phyloP scores from a whole-genome alignment of 176 grass and related monocot genomes.

The Oryza punctata region DNA sequence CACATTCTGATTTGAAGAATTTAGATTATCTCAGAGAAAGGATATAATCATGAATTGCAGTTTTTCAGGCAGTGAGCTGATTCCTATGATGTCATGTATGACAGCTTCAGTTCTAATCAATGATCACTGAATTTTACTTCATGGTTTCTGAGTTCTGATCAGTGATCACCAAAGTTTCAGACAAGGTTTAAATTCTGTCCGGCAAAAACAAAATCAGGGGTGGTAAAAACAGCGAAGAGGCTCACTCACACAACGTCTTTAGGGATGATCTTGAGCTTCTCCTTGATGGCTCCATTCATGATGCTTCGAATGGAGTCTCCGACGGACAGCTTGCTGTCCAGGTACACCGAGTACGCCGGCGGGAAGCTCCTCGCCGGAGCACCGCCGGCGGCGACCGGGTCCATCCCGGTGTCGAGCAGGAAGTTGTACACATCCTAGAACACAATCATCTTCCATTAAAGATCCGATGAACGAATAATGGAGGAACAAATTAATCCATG shows the following conservation, averaged over 20 bases:
- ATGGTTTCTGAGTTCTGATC: no score
- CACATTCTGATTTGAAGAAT: not conserved
- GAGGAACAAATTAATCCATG: not conserved
- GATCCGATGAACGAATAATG: no score
- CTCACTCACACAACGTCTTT: slow-evolving; percentile 49
- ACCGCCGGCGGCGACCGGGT: slow-evolving; percentile 28
- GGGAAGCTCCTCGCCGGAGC: not conserved
- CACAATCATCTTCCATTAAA: not conserved
- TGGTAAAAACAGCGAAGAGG: not conserved
- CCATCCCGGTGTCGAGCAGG: slow-evolving; percentile 66
- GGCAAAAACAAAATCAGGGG: not conserved
- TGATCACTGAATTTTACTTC: no score
- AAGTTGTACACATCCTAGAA: slow-evolving; percentile 84
- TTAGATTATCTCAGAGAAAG: not conserved
- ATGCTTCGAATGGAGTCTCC: slow-evolving; percentile 42
- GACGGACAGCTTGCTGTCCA: slow-evolving; percentile 36
- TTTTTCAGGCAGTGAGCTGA: not conserved
- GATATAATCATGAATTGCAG: not conserved
- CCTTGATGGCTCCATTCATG: slow-evolving; percentile 82
- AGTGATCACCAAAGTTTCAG: no score
- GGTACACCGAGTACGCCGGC: slow-evolving; percentile 51
- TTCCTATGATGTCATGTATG: not conserved
- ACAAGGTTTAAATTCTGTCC: no score
- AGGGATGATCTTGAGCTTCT: slow-evolving; percentile 84
- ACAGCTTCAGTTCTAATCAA: not conserved